Percentiles rank a stretch among this genome's conserved stretches.
These are phyloP conservation scores for Diutina sp. DNA, from an alignment of 1,139 yeast species.

Conservation along the genomic window DNA sequence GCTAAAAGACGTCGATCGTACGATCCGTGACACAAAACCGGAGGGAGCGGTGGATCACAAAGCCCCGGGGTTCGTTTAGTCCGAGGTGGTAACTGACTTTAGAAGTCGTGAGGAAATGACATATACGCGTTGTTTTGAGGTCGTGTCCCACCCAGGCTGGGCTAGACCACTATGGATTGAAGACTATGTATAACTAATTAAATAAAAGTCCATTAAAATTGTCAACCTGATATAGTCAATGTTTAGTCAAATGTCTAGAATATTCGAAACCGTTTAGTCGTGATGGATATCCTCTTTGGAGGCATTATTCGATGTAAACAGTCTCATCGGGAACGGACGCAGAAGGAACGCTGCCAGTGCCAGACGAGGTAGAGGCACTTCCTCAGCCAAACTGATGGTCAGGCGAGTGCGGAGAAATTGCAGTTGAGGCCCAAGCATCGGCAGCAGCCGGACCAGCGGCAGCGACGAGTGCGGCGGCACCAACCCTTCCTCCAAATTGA, in stretches of 20 bases:
- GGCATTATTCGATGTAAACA: background rate
- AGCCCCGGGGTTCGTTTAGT: no score
- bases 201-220: no score
- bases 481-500: constrained; percentile 22
- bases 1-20: no score
- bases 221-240: no score
- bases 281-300: background rate
- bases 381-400: constrained; percentile 20
- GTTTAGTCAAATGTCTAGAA: background rate
- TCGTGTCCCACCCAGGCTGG: background rate
- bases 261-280: background rate
- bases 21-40: no score
- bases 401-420: constrained; percentile 28
- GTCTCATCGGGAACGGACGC: background rate
- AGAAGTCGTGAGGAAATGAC: no score
- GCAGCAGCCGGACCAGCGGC: constrained; percentile 9
- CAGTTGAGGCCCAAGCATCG: constrained; percentile 4
- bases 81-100: no score
- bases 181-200: no score
- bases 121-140: background rate
- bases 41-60: no score
- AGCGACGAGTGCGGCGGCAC: constrained; percentile 6
- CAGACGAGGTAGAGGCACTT: background rate
- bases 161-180: no score
- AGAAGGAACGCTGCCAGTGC: background rate